Evolutionary conservation across 2,329 filamentous ascomycete species (phyloP).

Genomic region (Ciborinia camelliae): DNA sequence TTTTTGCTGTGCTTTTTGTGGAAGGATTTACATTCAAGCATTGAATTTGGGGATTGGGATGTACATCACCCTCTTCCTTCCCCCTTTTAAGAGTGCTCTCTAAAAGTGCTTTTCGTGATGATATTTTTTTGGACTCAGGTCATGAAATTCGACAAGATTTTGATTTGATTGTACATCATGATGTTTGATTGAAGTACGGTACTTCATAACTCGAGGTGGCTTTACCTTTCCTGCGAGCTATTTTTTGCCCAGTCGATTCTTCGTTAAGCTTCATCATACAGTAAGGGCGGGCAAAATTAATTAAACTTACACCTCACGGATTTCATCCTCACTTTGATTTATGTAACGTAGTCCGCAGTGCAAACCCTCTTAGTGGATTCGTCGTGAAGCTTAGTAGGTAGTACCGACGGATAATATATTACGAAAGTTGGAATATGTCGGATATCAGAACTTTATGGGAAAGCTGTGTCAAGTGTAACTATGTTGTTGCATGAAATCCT

Average conservation of each 20-base stretch:
- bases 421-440: neutral
- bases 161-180: neutral
- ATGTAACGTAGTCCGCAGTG: neutral
- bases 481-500: neutral
- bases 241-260: neutral
- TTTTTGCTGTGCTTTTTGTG: too few relatives aligned
- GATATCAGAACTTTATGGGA: neutral
- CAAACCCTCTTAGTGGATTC: neutral
- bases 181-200: neutral
- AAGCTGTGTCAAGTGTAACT: neutral
- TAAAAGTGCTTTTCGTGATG: too few relatives aligned
- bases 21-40: too few relatives aligned
- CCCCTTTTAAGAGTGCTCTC: too few relatives aligned
- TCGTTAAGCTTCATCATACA: constrained; percentile 3
- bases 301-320: neutral
- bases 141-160: too few relatives aligned
- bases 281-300: neutral
- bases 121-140: too few relatives aligned
- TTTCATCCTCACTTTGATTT: neutral
- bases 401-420: neutral
- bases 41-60: too few relatives aligned
- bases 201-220: neutral
- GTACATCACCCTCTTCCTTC: too few relatives aligned
- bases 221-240: neutral
- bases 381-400: neutral